Base-by-base conservation (phyloP, 495 filamentous ascomycete species). In the Staphylotrichum tortipilum region DNA sequence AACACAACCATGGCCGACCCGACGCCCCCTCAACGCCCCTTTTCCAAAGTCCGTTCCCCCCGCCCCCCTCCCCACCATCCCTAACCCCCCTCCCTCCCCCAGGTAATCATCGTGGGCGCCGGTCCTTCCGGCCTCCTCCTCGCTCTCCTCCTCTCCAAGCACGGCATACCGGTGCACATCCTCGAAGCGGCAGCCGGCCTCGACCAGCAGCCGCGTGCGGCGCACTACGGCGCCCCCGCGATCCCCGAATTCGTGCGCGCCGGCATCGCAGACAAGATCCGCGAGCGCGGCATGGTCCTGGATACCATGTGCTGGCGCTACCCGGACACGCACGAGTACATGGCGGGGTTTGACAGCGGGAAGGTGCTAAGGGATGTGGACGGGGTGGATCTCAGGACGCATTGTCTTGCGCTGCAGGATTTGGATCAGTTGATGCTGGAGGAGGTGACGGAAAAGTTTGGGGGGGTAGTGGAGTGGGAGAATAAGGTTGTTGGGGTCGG, bases 91-190 rank as follows among this genome's bases (percentile, higher is more conserved):
- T 24, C 29, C 17, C 28, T 28, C 33, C 41, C 28, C 26, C 31
- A 71, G 65, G 53, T 70, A 35, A 14, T 68, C 19, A 62, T 82
- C n/a, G 74, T 80, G 2, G 77, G 78, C 28, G 79, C 78, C 18
- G 78, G 78, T 5, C 79, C 79, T 4, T 78, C 79, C 1, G 78
- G 78, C 38, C 72, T 82, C 8, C 70, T 81, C 14, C 76, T 82
- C 11, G 68, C 68, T 2, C 62, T 82, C 12, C 66, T 83, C n/a
- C 72, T 82, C 12, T 60, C 76, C 24, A 75, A 77, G 62, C 62
- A 73, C 50, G 74, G 75, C 14, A 77, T 81, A 48, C 52, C 69
- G 24, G 73, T 81, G 31, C 70, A 71, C 21, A 60, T 82, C 19
- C 60, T 82, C 30, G 79, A 84, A 44, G 68, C 69, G 1, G 68